Evolutionary conservation across 768 basidiomycete genomes (phyloP).

Genomic region (Psilocybe subaeruginosa): DNA sequence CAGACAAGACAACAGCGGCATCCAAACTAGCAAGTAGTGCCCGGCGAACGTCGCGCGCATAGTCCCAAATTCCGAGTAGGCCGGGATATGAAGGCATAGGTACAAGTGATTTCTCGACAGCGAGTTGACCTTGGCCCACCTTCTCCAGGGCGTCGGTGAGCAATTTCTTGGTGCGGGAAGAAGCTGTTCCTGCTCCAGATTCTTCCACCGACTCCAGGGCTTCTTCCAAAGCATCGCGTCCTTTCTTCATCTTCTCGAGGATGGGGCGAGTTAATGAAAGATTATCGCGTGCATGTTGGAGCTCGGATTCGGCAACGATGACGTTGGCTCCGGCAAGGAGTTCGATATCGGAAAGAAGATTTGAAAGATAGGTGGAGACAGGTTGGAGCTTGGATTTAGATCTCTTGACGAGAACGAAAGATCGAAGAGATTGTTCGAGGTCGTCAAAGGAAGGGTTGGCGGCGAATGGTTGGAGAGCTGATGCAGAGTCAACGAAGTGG

Average conservation of each 20-base stretch:
- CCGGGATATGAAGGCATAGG: slow-evolving; percentile 84
- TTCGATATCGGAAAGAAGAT: slow-evolving; percentile 90
- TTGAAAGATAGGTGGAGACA: slow-evolving; percentile 86
- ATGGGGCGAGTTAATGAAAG: slow-evolving; percentile 74
- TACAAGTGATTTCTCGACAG: slow-evolving; percentile 46
- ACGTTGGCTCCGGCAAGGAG: slow-evolving; percentile 85
- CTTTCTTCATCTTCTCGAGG: slow-evolving; percentile 83
- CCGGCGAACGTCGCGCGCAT: slow-evolving; percentile 77
- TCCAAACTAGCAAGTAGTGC: slow-evolving; percentile 84
- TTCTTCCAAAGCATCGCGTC: slow-evolving; percentile 77
- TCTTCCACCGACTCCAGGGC: slow-evolving; percentile 83
- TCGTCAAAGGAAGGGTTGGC: slow-evolving; percentile 78
- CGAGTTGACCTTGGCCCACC: slow-evolving; percentile 76
- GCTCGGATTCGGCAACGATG: slow-evolving; percentile 81
- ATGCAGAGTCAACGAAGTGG: slow-evolving; percentile 95
- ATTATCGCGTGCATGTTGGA: slow-evolving; percentile 70
- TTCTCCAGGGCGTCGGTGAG: slow-evolving; percentile 78
- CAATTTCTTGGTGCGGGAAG: slow-evolving; percentile 55
- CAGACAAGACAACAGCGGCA: slow-evolving; percentile 74
- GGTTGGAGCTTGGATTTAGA: slow-evolving; percentile 96
- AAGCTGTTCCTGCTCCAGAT: slow-evolving; percentile 55
- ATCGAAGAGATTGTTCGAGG: slow-evolving; percentile 87
- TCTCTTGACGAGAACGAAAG: slow-evolving; percentile 95
- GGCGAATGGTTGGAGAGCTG: slow-evolving; percentile 66
- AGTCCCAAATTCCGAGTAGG: slow-evolving; percentile 81